Base-by-base conservation (phyloP, 257 asterid genomes). In the Capsicum pubescens region DNA sequence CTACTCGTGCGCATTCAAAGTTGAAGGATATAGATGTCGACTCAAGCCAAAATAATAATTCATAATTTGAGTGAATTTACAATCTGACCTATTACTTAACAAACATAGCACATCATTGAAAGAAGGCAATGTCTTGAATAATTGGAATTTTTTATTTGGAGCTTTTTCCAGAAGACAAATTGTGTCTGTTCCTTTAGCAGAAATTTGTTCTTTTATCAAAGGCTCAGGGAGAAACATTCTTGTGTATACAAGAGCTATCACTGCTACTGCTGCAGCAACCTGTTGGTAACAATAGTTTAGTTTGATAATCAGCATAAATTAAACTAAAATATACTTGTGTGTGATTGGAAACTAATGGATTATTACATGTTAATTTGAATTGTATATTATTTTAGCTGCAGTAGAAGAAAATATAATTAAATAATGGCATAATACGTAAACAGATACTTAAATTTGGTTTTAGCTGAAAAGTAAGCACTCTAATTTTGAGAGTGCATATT, bases 151-250 rank as follows among this genome's bases (percentile, higher is more conserved):
- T 44, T 90, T 91, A 66, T 90, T 83, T 21, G 94, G 95, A 81
- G 89, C 68, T 81, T 93, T 91, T 72, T 93, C 89, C 26, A 93
- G 83, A 46, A 94, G 97, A 79, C 92, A 89, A 59, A 86, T 92
- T 57, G 87, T 88, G 81, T 93, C 97, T 9, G 87, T 80, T 71
- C 82, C 91, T n/a, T 83, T 83, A 9, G 77, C 16, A 55, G 83
- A 72, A 76, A 17, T 52, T 59, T 42, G 52, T 1, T 76, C 72
- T n/a, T 80, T 87, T 77, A 46, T 68, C 79, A 84, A 83, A 1
- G 99, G 92, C 50, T 96, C 99, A 1, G 87, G 90, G 55, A 96
- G 98, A 84, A 93, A 92, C 48, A 91, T 79, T 87, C 92, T 92
- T 97, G 94, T 94, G 78, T 96, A 93, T 44, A 93, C 86, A 74